phyloP scores from a whole-genome alignment of 257 asterid genomes.

The Penstemon eatonii region DNA sequence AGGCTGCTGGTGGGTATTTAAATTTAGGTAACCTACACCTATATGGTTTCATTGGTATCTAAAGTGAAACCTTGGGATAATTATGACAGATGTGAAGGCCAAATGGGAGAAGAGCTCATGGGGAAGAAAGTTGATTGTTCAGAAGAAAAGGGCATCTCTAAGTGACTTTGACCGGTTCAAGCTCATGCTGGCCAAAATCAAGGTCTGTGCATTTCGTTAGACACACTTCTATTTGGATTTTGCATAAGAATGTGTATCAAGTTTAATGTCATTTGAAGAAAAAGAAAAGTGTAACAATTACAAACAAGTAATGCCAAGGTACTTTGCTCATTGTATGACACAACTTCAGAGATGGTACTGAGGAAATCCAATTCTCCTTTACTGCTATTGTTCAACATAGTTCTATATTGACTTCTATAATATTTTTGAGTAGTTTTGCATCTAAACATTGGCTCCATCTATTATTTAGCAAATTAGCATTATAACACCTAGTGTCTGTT shows the following conservation, averaged over 20 bases:
- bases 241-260: background rate
- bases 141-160: constrained; percentile 53
- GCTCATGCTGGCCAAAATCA: constrained; percentile 62
- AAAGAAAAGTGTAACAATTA: background rate
- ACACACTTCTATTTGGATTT: background rate
- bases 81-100: constrained; percentile 51
- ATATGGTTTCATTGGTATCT: background rate
- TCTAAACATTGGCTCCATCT: background rate
- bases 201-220: constrained; percentile 30
- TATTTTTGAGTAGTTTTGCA: background rate
- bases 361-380: too few species aligned
- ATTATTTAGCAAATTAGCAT: background rate
- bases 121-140: constrained; percentile 66
- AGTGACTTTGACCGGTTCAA: constrained; percentile 60
- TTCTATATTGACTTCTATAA: background rate
- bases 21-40: background rate
- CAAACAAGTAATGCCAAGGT: too few species aligned
- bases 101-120: constrained; percentile 64
- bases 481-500: background rate
- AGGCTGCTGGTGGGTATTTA: constrained; percentile 51
- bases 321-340: too few species aligned
- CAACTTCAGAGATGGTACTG: too few species aligned
- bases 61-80: background rate
- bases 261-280: background rate
- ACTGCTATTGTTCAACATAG: background rate